Evolutionary conservation across 176 grass and related monocot species (phyloP).

Genomic region (Typha latifolia): DNA sequence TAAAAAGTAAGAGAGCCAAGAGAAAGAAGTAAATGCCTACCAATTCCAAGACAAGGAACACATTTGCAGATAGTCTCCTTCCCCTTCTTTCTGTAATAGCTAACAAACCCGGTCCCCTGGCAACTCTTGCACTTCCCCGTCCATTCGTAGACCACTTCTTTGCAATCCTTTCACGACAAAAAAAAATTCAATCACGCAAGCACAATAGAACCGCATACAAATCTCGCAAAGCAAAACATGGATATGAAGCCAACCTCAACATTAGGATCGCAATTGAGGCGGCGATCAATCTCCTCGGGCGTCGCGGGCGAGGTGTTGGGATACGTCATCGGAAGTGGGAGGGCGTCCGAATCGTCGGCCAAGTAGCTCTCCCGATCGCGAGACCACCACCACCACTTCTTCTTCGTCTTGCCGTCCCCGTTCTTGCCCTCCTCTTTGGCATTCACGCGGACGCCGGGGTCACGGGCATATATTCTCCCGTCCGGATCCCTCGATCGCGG

Average conservation of each 20-base stretch:
- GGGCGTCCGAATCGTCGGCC: constrained; percentile 53
- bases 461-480: constrained; percentile 41
- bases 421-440: constrained; percentile 50
- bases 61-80: constrained; percentile 94
- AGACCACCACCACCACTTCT: constrained; percentile 83
- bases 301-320: constrained; percentile 56
- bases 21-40: constrained; percentile 29
- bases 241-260: constrained; percentile 37
- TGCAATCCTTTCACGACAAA: constrained; percentile 60
- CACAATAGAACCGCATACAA: neutral
- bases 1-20: neutral
- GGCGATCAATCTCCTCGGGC: constrained; percentile 70
- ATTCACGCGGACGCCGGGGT: constrained; percentile 63
- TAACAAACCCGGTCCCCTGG: constrained; percentile 85
- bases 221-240: neutral
- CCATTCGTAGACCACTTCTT: constrained; percentile 79
- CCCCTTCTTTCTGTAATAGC: constrained; percentile 82
- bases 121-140: constrained; percentile 93
- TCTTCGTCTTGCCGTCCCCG: constrained; percentile 28
- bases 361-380: constrained; percentile 89
- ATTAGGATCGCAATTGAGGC: constrained; percentile 61
- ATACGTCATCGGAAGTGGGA: constrained; percentile 74
- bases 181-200: neutral
- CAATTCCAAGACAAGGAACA: constrained; percentile 76
- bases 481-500: constrained; percentile 13